Conservation (phyloP, 331 rosid genomes). For the Telfairia occidentalis region DNA sequence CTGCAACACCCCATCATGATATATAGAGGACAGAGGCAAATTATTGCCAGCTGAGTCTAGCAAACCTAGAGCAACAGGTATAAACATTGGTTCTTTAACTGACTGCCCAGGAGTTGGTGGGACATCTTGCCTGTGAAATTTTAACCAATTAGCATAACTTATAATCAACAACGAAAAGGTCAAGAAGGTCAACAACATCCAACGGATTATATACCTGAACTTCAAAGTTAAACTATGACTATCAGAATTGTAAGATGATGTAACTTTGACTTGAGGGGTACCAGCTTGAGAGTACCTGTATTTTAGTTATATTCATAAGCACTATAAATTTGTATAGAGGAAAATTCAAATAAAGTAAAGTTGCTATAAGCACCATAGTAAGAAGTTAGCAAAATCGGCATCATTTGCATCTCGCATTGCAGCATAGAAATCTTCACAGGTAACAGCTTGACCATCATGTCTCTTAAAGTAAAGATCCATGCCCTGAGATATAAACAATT, state of each 20-base stretch:
- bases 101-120: slow-evolving; percentile 93
- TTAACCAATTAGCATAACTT: slow-evolving; percentile 13
- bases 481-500: slow-evolving; percentile 47
- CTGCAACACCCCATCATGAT: slow-evolving; percentile 54
- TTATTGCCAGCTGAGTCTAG: slow-evolving; percentile 71
- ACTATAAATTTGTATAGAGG: background rate
- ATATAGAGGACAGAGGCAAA: slow-evolving; percentile 51
- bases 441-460: slow-evolving; percentile 97
- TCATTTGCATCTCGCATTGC: slow-evolving; percentile 94
- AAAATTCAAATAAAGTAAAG: slow-evolving; percentile 1
- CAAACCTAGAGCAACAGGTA: slow-evolving; percentile 78
- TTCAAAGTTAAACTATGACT: slow-evolving; percentile 57
- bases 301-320: slow-evolving; percentile 19
- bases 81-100: slow-evolving; percentile 79
- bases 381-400: slow-evolving; percentile 93
- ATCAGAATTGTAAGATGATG: slow-evolving; percentile 65
- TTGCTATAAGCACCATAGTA: slow-evolving; percentile 37
- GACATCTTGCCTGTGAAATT: slow-evolving; percentile 58
- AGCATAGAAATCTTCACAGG: slow-evolving; percentile 88
- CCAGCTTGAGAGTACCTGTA: slow-evolving; percentile 99
- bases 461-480: slow-evolving; percentile 97
- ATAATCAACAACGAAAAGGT: background rate
- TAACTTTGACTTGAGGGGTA: slow-evolving; percentile 70
- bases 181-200: background rate
- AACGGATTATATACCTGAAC: slow-evolving; percentile 41